Conservation (phyloP, 371 early-diverging fungal species). For the Actinomortierella ambigua region DNA sequence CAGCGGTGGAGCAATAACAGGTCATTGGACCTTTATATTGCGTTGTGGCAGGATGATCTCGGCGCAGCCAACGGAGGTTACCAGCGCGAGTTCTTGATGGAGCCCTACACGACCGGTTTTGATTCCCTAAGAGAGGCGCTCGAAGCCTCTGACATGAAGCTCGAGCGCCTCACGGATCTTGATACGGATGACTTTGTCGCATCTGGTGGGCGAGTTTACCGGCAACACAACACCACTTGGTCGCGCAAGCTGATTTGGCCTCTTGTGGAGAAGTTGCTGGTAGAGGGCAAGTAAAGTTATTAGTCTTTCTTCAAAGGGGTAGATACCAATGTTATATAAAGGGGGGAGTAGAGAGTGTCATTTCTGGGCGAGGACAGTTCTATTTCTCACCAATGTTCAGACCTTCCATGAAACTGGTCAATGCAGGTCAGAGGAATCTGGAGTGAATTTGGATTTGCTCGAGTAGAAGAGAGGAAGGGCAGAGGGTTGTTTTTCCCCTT, state of each 20-base stretch:
- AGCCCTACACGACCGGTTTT: slow-evolving; percentile 42
- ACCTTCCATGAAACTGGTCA: no score
- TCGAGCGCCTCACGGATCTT: slow-evolving; percentile 12
- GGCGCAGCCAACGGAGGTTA: slow-evolving; percentile 53
- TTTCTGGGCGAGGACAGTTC: no score
- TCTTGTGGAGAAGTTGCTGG: slow-evolving; percentile 45
- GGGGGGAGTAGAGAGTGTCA: no score
- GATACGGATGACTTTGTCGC: slow-evolving; percentile 20
- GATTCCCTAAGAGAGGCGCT: slow-evolving; percentile 24
- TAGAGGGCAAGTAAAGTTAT: no score
- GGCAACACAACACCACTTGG: slow-evolving; percentile 59
- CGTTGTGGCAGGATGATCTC: slow-evolving; percentile 65
- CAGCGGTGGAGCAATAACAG: slow-evolving; percentile 47
- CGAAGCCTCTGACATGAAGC: slow-evolving; percentile 30
- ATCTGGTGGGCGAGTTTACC: slow-evolving; percentile 44
- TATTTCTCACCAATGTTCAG: no score
- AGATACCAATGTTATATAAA: no score
- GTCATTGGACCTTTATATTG: slow-evolving; percentile 57
- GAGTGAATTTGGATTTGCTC: no score
- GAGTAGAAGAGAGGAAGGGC: no score
- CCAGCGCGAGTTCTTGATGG: slow-evolving; percentile 65
- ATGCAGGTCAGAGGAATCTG: no score
- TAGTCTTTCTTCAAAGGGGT: no score
- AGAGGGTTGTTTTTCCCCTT: no score
- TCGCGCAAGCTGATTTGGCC: slow-evolving; percentile 80